Evolutionary conservation across 106 monocot species (phyloP).

Genomic region (Phalaenopsis equestris): DNA sequence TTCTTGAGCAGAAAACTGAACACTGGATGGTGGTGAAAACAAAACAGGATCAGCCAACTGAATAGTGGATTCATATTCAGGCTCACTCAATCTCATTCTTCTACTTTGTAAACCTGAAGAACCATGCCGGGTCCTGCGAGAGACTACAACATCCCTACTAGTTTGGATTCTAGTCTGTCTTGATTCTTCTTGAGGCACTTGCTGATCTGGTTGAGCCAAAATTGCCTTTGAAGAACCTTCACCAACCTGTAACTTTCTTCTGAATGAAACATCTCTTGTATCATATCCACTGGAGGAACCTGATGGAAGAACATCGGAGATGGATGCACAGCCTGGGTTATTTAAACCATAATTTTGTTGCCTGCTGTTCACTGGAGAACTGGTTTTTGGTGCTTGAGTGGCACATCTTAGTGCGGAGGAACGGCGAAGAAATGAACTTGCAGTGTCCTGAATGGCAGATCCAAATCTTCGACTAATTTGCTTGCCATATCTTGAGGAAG

Average conservation of each 20-base stretch:
- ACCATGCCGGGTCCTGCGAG: constrained; percentile 26
- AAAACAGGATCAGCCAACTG: constrained; percentile 11
- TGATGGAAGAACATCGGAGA: constrained; percentile 37
- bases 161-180: constrained; percentile 22
- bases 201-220: constrained; percentile 4
- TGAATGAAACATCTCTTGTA: constrained; percentile 24
- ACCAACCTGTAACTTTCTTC: constrained; percentile 25
- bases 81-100: constrained; percentile 17
- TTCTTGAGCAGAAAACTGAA: constrained; percentile 13
- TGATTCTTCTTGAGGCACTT: constrained; percentile 19
- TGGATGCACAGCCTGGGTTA: constrained; percentile 36
- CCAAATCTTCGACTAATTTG: constrained; percentile 13
- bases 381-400: constrained; percentile 15
- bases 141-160: constrained; percentile 25
- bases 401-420: constrained; percentile 9
- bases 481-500: constrained; percentile 17
- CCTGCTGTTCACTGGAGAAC: constrained; percentile 18
- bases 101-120: constrained; percentile 17
- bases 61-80: constrained; percentile 14
- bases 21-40: constrained; percentile 2
- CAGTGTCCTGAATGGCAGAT: constrained; percentile 14
- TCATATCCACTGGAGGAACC: constrained; percentile 19
- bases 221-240: constrained; percentile 21
- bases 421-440: constrained; percentile 22
- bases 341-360: constrained; percentile 34